Percentiles rank a stretch among this genome's conserved stretches.
These are phyloP conservation scores for Uronychia binucleata DNA, from an alignment of 73 alveolate genomes.

Conservation along the genomic window DNA sequence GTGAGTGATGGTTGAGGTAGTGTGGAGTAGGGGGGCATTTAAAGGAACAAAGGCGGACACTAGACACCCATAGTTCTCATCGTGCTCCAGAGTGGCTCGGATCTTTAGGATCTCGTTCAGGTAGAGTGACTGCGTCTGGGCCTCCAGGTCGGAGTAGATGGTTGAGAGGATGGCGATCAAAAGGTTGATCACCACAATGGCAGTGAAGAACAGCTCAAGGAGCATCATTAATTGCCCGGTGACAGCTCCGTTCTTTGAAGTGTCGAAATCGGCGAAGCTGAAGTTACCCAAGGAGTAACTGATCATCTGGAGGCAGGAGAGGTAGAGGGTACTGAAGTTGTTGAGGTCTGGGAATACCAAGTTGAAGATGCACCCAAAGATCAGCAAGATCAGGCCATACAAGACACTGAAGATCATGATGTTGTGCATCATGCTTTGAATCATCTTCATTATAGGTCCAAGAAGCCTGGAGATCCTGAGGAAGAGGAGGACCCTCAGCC, in stretches of 20 bases:
- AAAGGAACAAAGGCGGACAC: slow-evolving; percentile 5
- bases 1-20: slow-evolving; percentile 3
- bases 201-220: not conserved
- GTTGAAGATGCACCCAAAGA: not conserved
- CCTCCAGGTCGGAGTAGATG: not conserved
- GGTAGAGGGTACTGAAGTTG: not conserved
- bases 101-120: slow-evolving; percentile 9
- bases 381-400: not conserved
- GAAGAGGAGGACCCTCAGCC: not conserved
- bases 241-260: not conserved
- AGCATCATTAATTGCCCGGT: not conserved
- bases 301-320: not conserved
- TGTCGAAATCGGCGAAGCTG: not conserved
- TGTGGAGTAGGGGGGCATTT: not conserved
- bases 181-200: not conserved
- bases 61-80: not conserved
- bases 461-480: not conserved
- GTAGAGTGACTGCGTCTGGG: not conserved
- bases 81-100: slow-evolving; percentile 17
- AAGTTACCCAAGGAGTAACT: not conserved
- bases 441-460: not conserved
- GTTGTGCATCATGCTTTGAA: not conserved
- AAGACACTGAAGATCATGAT: not conserved
- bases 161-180: not conserved
- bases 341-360: not conserved